These are phyloP conservation scores for Diddensiella santjacobensis DNA, from an alignment of 805 yeast genomes.

Conservation along the genomic window DNA sequence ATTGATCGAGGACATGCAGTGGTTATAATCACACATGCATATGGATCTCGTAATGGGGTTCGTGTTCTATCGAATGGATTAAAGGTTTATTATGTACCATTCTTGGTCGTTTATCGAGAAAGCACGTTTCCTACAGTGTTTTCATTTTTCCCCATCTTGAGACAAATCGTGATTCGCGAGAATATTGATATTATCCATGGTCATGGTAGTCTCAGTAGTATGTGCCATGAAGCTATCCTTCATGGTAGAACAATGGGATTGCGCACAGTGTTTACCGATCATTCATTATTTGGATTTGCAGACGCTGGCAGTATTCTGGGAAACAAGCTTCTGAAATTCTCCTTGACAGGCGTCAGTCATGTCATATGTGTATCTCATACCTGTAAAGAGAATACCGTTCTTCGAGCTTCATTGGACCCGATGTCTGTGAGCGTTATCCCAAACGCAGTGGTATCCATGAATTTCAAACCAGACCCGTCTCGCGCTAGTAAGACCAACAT, in stretches of 20 bases:
- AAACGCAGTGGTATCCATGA: constrained; percentile 87
- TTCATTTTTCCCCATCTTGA: constrained; percentile 75
- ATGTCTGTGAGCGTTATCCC: constrained; percentile 83
- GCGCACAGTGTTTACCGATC: constrained; percentile 90
- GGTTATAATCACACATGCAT: constrained; percentile 82
- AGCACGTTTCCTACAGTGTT: constrained; percentile 87
- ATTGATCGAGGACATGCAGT: constrained; percentile 82
- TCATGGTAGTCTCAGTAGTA: constrained; percentile 82
- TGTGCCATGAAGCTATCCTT: constrained; percentile 87
- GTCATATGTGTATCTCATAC: constrained; percentile 96
- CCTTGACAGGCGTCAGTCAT: constrained; percentile 82
- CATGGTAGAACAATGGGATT: constrained; percentile 93
- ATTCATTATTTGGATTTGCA: constrained; percentile 90
- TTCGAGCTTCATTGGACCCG: constrained; percentile 82
- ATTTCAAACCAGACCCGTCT: constrained; percentile 49
- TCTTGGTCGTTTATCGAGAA: constrained; percentile 72
- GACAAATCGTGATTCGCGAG: constrained; percentile 85
- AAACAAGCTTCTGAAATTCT: constrained; percentile 79
- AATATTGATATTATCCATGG: constrained; percentile 87
- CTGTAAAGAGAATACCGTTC: constrained; percentile 91
- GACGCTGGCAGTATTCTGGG: constrained; percentile 79
- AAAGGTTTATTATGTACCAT: constrained; percentile 89
- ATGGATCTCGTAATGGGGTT: constrained; percentile 77
- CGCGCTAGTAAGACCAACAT: constrained; percentile 42
- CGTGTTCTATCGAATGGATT: constrained; percentile 83